Conservation (phyloP, 192 early-diverging fungal genomes). For the Linnemannia exigua region DNA sequence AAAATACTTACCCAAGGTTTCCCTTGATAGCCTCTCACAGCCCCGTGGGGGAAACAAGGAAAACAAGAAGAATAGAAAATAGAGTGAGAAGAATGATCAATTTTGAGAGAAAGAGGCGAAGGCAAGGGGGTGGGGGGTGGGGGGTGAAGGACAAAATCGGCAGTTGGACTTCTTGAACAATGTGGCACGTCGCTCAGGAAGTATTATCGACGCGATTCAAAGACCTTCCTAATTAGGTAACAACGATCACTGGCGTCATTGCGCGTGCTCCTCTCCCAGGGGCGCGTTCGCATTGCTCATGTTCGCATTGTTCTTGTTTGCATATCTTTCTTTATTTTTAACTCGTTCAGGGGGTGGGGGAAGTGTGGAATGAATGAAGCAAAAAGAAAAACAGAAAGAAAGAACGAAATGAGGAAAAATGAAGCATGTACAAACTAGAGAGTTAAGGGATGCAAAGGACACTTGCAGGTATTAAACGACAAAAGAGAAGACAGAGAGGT, state of each 20-base stretch:
- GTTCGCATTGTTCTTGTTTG: neutral
- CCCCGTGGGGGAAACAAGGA: too few species aligned
- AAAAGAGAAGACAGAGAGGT: conserved; percentile 7
- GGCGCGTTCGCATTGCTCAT: neutral
- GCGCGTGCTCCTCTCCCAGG: neutral
- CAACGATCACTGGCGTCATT: neutral
- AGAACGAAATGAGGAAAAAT: neutral
- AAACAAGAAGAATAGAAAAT: too few species aligned
- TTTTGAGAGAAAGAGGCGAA: too few species aligned
- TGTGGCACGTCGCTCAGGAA: neutral
- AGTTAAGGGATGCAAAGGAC: neutral
- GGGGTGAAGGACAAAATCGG: too few species aligned
- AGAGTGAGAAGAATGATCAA: too few species aligned
- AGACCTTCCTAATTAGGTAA: conserved; percentile 37
- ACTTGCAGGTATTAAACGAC: neutral
- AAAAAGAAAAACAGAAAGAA: neutral
- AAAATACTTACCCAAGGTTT: too few species aligned
- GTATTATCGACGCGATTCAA: conserved; percentile 11
- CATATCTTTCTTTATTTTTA: conserved; percentile 15
- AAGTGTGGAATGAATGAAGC: neutral
- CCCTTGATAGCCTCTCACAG: too few species aligned
- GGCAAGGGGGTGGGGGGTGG: too few species aligned
- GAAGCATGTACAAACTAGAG: neutral
- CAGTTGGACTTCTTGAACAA: neutral
- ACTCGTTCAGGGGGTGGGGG: neutral